Evolutionary conservation across 768 basidiomycete genomes (phyloP).

Genomic region (Auricularia cornea): DNA sequence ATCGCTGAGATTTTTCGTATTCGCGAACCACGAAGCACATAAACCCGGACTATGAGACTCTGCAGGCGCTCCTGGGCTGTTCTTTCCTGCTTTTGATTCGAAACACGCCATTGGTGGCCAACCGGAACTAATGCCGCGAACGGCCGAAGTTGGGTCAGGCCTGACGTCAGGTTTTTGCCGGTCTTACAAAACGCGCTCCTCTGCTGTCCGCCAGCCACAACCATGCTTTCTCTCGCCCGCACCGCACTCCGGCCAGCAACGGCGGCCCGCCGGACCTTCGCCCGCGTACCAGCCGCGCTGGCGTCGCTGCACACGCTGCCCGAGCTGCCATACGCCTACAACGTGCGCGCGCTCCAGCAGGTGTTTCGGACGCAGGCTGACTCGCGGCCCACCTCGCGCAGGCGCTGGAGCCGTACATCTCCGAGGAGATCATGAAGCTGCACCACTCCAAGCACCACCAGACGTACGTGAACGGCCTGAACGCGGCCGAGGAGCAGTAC

Average conservation of each 20-base stretch:
- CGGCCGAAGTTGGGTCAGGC: background rate
- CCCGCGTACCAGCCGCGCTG: conserved; percentile 22
- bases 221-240: conserved; percentile 45
- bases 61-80: too few species aligned
- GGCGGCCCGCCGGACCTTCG: conserved; percentile 34
- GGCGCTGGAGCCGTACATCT: conserved; percentile 91
- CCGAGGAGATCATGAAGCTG: conserved; percentile 85
- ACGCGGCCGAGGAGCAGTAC: conserved; percentile 85
- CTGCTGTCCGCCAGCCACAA: conserved; percentile 5
- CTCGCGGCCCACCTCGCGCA: conserved; percentile 12
- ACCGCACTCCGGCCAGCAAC: conserved; percentile 35
- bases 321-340: conserved; percentile 68
- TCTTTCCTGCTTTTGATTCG: too few species aligned
- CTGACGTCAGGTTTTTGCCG: background rate
- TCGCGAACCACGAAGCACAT: too few species aligned
- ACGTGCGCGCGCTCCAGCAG: conserved; percentile 36
- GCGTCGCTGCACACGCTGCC: conserved; percentile 66
- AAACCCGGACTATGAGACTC: too few species aligned
- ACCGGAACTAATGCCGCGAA: too few species aligned
- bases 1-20: too few species aligned
- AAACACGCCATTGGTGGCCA: too few species aligned
- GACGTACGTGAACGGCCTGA: conserved; percentile 90
- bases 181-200: background rate
- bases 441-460: conserved; percentile 81
- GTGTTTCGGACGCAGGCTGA: background rate